Conservation (phyloP, 768 basidiomycete genomes). For the Termitomyces sp. region DNA sequence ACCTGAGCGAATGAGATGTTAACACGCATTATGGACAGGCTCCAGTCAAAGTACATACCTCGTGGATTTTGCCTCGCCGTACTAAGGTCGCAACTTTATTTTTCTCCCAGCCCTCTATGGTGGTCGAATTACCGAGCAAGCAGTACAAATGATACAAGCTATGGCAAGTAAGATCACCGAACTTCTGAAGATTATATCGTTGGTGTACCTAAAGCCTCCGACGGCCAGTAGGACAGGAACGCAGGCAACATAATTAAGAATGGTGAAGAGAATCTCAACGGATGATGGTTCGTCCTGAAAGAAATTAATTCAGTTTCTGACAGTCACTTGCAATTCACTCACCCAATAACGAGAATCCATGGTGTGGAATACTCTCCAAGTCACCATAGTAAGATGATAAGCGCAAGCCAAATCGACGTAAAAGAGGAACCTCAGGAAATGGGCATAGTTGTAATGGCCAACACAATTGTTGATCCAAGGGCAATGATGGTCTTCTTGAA, state of each 20-base stretch:
- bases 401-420: conserved; percentile 87
- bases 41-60: conserved; percentile 38
- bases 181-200: not conserved
- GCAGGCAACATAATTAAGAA: conserved; percentile 84
- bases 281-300: conserved; percentile 64
- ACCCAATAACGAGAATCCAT: conserved; percentile 52
- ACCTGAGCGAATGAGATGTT: conserved; percentile 38
- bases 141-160: conserved; percentile 87
- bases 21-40: not conserved
- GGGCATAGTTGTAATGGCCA: conserved; percentile 86
- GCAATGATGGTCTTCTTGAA: conserved; percentile 74
- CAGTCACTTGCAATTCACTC: conserved; percentile 15
- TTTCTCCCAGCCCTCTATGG: conserved; percentile 98
- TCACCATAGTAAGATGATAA: conserved; percentile 86
- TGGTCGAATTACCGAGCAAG: conserved; percentile 80
- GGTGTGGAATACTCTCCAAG: conserved; percentile 52
- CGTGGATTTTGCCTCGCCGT: conserved; percentile 78
- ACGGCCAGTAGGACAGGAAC: conserved; percentile 84
- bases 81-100: conserved; percentile 88
- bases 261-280: conserved; percentile 75
- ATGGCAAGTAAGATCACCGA: conserved; percentile 1
- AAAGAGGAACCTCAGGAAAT: conserved; percentile 89
- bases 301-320: not conserved
- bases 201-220: conserved; percentile 78
- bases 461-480: conserved; percentile 96